Evolutionary conservation across 2,329 filamentous ascomycete species (phyloP).

Genomic region (Curvularia hawaiiensis): DNA sequence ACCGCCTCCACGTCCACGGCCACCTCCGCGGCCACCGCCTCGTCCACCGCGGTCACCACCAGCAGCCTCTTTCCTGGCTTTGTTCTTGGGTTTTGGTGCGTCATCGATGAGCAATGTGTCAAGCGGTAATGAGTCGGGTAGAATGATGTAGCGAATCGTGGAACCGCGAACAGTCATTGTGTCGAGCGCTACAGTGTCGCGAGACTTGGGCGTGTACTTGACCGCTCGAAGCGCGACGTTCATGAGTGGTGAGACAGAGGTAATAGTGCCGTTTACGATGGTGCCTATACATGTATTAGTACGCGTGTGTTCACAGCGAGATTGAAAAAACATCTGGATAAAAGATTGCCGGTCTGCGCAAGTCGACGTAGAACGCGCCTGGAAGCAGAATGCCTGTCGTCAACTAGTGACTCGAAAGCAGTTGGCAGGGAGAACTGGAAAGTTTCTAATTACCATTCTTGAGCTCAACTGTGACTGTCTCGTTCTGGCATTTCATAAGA

Average conservation of each 20-base stretch:
- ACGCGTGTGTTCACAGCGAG: neutral
- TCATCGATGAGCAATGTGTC: conserved; percentile 97
- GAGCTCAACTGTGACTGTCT: conserved; percentile 97
- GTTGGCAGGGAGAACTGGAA: neutral
- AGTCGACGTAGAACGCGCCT: conserved; percentile 1
- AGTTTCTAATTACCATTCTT: conserved; percentile 79
- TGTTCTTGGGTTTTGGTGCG: conserved; percentile 98
- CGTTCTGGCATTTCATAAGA: conserved; percentile 98
- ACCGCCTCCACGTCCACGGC: conserved; percentile 47
- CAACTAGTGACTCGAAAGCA: neutral
- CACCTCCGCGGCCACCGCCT: conserved; percentile 44
- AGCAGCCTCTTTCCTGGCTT: conserved; percentile 87
- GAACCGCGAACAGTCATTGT: conserved; percentile 97
- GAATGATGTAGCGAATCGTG: conserved; percentile 94
- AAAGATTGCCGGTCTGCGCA: conserved; percentile 8
- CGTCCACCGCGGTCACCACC: conserved; percentile 54
- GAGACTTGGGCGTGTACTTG: conserved; percentile 91
- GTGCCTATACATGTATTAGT: conserved; percentile 65
- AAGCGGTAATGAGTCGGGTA: conserved; percentile 91
- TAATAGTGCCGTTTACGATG: conserved; percentile 95
- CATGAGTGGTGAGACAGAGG: conserved; percentile 97
- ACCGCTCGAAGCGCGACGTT: conserved; percentile 95
- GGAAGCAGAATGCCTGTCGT: neutral
- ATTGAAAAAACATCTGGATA: neutral
- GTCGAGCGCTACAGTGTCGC: conserved; percentile 86